Conservation (phyloP, 306 rosid genomes). For the Parietaria judaica region DNA sequence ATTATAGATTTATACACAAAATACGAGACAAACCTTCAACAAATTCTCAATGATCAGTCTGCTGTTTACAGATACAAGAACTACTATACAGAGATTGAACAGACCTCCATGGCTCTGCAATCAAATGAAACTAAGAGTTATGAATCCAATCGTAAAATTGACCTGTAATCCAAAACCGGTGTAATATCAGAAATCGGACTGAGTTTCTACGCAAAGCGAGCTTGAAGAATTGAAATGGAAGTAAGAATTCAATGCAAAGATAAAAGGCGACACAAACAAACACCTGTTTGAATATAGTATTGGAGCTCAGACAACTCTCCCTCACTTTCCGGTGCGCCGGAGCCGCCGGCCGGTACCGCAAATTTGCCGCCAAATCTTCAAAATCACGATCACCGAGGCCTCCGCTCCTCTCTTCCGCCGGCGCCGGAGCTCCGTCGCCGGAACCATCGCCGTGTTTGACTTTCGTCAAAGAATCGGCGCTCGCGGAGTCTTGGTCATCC, state of each 20-base stretch:
- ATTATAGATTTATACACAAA: conserved; percentile 1
- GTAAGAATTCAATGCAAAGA: conserved; percentile 9
- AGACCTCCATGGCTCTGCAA: conserved; percentile 98
- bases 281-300: conserved; percentile 79
- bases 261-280: neutral
- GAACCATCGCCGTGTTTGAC: conserved; percentile 12
- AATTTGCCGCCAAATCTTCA: conserved; percentile 28
- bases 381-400: conserved; percentile 15
- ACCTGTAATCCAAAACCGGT: neutral
- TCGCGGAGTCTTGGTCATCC: conserved; percentile 26
- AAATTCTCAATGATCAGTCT: conserved; percentile 91
- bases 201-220: neutral
- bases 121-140: neutral
- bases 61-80: conserved; percentile 93
- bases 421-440: conserved; percentile 11
- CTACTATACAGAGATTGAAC: conserved; percentile 90
- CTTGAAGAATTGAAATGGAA: neutral
- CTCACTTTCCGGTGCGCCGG: conserved; percentile 70
- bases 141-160: neutral
- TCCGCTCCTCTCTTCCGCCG: conserved; percentile 10
- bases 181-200: neutral
- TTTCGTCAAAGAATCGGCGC: conserved; percentile 14
- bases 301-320: conserved; percentile 96
- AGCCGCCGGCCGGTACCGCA: conserved; percentile 52
- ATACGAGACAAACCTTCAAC: conserved; percentile 62